Conservation (phyloP, 2,329 filamentous ascomycete genomes). For the Curvularia eragrostidis region DNA sequence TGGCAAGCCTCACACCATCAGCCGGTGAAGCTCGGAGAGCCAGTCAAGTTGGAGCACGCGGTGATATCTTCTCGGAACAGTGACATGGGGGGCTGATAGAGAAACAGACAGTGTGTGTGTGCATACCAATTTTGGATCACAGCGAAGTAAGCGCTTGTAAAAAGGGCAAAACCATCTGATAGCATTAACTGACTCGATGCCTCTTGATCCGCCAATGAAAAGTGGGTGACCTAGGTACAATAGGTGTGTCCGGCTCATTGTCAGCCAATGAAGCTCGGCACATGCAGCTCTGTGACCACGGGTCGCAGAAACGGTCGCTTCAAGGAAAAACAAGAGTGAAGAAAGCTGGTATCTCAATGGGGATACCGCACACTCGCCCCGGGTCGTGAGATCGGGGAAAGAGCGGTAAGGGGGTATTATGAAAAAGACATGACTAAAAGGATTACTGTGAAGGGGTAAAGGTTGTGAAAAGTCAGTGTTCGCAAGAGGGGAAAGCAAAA, state of each 20-base stretch:
- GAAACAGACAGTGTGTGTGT: not conserved
- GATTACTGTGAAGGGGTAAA: slow-evolving; percentile 8
- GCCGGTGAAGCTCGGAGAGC: not conserved
- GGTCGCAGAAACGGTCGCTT: slow-evolving; percentile 19
- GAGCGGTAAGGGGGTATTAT: slow-evolving; percentile 21
- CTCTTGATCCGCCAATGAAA: slow-evolving; percentile 16
- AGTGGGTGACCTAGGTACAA: slow-evolving; percentile 14
- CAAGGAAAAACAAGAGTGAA: slow-evolving; percentile 4
- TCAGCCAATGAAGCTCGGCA: slow-evolving; percentile 17
- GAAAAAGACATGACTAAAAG: slow-evolving; percentile 10
- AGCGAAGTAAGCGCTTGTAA: slow-evolving; percentile 23
- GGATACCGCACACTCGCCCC: not conserved
- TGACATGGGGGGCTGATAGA: not conserved
- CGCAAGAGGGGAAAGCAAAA: slow-evolving; percentile 5
- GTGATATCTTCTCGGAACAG: not conserved
- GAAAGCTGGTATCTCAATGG: slow-evolving; percentile 21
- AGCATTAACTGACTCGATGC: slow-evolving; percentile 16
- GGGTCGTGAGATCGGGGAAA: slow-evolving; percentile 3
- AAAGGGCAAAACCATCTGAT: slow-evolving; percentile 15
- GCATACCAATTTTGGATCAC: not conserved
- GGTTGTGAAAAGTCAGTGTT: slow-evolving; percentile 1
- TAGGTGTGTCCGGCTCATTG: slow-evolving; percentile 8
- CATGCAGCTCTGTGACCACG: slow-evolving; percentile 13
- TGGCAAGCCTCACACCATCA: not conserved
- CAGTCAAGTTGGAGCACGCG: not conserved